Evolutionary conservation across 208 protist species (phyloP).

Genomic region (Leishmania arabica): DNA sequence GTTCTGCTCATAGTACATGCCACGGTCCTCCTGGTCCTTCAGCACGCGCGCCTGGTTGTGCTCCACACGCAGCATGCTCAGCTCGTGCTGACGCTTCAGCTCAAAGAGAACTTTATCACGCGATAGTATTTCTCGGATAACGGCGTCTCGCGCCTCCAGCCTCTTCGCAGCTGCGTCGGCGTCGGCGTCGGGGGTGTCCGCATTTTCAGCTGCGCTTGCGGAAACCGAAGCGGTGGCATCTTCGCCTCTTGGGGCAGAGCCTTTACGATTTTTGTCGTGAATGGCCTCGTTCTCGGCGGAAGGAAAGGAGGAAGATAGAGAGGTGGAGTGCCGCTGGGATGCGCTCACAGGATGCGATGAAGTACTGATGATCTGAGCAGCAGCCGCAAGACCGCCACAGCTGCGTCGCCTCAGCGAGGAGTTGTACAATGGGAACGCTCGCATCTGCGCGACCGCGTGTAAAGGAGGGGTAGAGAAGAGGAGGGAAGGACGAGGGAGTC

Average conservation of each 20-base stretch:
- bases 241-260: neutral
- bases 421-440: neutral
- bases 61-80: constrained; percentile 89
- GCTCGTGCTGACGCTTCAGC: constrained; percentile 89
- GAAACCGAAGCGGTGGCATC: neutral
- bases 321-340: neutral
- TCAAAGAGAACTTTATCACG: constrained; percentile 91
- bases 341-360: neutral
- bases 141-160: constrained; percentile 44
- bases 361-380: neutral
- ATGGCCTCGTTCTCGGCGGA: neutral
- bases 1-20: constrained; percentile 93
- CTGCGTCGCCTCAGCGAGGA: neutral
- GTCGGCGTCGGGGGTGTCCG: neutral
- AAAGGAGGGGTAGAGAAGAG: neutral
- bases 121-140: constrained; percentile 77
- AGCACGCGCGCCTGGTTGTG: constrained; percentile 82
- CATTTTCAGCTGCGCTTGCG: neutral
- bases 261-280: neutral
- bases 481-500: neutral
- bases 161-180: constrained; percentile 14
- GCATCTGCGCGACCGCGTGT: constrained; percentile 2
- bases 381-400: neutral
- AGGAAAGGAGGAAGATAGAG: neutral
- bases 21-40: constrained; percentile 88